A percentile compares a stretch with the other conserved stretches of the same genome.
phyloP scores from a whole-genome alignment of 2,329 filamentous ascomycete genomes.

The Mycocentrospora acerina region DNA sequence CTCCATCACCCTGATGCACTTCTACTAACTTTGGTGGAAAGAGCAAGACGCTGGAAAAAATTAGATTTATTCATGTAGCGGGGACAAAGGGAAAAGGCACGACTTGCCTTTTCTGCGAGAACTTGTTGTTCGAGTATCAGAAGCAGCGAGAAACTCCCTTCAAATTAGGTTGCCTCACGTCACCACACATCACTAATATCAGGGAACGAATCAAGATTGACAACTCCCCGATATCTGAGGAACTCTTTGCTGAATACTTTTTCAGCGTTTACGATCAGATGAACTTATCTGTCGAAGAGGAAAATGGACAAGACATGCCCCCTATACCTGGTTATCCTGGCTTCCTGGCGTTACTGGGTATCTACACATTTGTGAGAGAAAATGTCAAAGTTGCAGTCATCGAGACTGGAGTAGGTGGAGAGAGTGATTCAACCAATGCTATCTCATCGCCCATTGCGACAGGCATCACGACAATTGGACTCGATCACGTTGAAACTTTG shows the following conservation, averaged over 20 bases:
- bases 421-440: slow-evolving; percentile 63
- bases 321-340: slow-evolving; percentile 64
- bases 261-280: slow-evolving; percentile 45
- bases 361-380: slow-evolving; percentile 66
- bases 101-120: slow-evolving; percentile 68
- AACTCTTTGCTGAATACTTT: slow-evolving; percentile 51
- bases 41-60: too few relatives aligned
- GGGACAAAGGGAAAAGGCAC: slow-evolving; percentile 79
- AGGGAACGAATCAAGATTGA: slow-evolving; percentile 44
- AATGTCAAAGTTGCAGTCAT: slow-evolving; percentile 64
- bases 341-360: slow-evolving; percentile 58
- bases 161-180: slow-evolving; percentile 66
- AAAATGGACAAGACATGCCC: slow-evolving; percentile 2
- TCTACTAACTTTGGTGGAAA: too few relatives aligned
- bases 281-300: slow-evolving; percentile 61
- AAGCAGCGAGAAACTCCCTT: slow-evolving; percentile 19
- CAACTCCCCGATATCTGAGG: slow-evolving; percentile 18
- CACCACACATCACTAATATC: slow-evolving; percentile 61
- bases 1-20: too few relatives aligned
- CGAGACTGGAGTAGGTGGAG: slow-evolving; percentile 65
- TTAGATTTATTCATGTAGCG: slow-evolving; percentile 69
- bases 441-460: slow-evolving; percentile 59
- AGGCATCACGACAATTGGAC: slow-evolving; percentile 66
- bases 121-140: slow-evolving; percentile 60
- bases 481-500: slow-evolving; percentile 67